phyloP scores from a whole-genome alignment of 2,329 filamentous ascomycete genomes.

The Nigrospora osmanthi region DNA sequence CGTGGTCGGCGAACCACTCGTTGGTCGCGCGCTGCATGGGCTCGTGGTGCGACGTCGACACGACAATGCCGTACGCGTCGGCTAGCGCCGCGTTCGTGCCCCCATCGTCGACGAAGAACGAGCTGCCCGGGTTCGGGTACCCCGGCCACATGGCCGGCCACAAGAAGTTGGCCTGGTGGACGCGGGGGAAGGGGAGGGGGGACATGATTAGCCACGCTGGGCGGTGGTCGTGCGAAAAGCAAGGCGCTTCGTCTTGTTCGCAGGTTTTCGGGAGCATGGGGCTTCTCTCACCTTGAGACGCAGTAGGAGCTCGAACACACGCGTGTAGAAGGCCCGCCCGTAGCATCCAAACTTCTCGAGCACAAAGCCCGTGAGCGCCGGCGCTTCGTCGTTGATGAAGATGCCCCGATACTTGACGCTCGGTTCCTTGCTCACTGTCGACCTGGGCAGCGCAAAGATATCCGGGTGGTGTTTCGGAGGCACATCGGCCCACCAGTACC shows the following conservation, averaged over 20 bases:
- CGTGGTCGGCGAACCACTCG: slow-evolving; percentile 28
- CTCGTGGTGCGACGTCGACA: slow-evolving; percentile 58
- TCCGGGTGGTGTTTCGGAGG: slow-evolving; percentile 36
- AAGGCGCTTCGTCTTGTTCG: not conserved
- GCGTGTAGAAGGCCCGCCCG: slow-evolving; percentile 49
- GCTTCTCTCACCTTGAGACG: slow-evolving; percentile 31
- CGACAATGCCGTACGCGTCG: slow-evolving; percentile 55
- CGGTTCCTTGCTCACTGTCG: slow-evolving; percentile 41
- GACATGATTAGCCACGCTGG: no score
- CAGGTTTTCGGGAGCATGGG: not conserved
- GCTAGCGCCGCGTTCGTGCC: slow-evolving; percentile 46
- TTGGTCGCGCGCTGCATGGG: slow-evolving; percentile 55
- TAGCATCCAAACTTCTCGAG: slow-evolving; percentile 38
- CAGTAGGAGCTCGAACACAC: slow-evolving; percentile 56
- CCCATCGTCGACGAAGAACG: slow-evolving; percentile 56
- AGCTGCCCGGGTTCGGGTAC: slow-evolving; percentile 36
- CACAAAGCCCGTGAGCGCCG: slow-evolving; percentile 33
- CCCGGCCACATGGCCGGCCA: slow-evolving; percentile 60
- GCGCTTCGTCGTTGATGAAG: slow-evolving; percentile 57
- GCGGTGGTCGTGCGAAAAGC: no score
- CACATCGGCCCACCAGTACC: slow-evolving; percentile 55
- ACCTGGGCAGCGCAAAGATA: slow-evolving; percentile 40
- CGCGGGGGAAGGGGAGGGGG: no score
- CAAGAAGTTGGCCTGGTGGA: slow-evolving; percentile 47
- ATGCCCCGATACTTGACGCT: slow-evolving; percentile 53